Percentiles rank a stretch among this genome's conserved stretches.
Evolutionary conservation across 2,329 filamentous ascomycete genomes (phyloP).

Genomic region (Periconia macrospinosa): DNA sequence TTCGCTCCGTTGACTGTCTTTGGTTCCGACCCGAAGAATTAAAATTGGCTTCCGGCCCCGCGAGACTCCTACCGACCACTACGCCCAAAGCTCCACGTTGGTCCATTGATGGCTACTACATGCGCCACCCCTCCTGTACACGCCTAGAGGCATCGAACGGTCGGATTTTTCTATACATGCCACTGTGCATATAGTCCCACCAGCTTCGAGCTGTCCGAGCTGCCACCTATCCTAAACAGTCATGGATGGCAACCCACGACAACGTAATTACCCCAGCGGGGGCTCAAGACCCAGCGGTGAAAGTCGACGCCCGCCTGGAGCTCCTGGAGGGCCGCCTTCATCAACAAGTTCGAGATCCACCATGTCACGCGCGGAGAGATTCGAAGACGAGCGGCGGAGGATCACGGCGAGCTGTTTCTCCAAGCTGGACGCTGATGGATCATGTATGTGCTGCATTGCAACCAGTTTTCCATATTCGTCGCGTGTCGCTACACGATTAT

Average conservation of each 20-base stretch:
- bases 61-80: not conserved
- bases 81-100: not conserved
- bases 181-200: not conserved
- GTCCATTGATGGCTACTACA: constrained; percentile 7
- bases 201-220: not conserved
- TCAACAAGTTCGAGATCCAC: constrained; percentile 24
- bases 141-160: constrained; percentile 4
- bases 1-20: not conserved
- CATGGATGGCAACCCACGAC: constrained; percentile 37
- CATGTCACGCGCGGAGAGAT: constrained; percentile 71
- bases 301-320: constrained; percentile 27
- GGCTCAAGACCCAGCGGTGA: constrained; percentile 24
- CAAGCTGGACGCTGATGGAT: constrained; percentile 85
- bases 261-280: constrained; percentile 34
- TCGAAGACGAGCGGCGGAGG: constrained; percentile 94
- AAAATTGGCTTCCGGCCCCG: not conserved
- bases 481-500: constrained; percentile 2
- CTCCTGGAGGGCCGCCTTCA: constrained; percentile 29
- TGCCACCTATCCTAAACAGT: not conserved
- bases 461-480: not conserved
- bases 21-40: not conserved
- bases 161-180: constrained; percentile 1
- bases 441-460: constrained; percentile 61
- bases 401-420: constrained; percentile 94
- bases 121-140: not conserved